Base-by-base conservation (phyloP, 495 filamentous ascomycete species). In the Penicillium daleae region DNA sequence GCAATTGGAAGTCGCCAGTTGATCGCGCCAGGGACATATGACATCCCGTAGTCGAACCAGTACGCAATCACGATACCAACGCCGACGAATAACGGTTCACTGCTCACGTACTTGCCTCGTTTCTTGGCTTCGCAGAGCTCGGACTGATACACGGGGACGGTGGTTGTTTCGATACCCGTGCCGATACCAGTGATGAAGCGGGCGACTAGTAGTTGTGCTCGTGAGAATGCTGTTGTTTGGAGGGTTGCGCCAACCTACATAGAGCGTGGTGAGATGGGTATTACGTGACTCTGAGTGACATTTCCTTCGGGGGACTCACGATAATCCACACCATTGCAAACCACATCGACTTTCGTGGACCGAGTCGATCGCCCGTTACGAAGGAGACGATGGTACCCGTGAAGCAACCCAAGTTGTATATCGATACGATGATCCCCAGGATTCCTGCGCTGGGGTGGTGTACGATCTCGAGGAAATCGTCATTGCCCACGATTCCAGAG, bases 1-100 rank as follows among this genome's bases (percentile, higher is more conserved):
- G 35, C 35, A 75, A 65, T 81, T 0, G 35, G 35, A 37, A 37
- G 35, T 15, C 35, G 35, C 35, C 35, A 37, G 15, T 37, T 37
- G 13, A 37, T 37, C 13, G 35, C 35, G 35, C 35, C 35, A 13
- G 35, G 35, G 12, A 37, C 35, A 37, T 37, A 37, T 13, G 35
- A 37, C 35, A 37, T 37, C 35, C 35, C 35, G 15, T 37, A 37
- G 15, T 37, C 35, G 35, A 37, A 37, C 35, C 35, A 37, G 35
- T 37, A 37, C 15, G 35, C 35, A 37, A 37, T 37, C 35, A 37
- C 35, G 35, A 37, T 37, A 1, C 35, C 35, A 13, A 37, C 35
- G 9, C 35, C 35, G 9, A 37, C 35, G 10, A 37, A 37, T 15
- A 37, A 37, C 13, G 35, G 35, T 13, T 37, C 35, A 37, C 35